phyloP scores from a whole-genome alignment of 2,329 filamentous ascomycete species.

The Metarhizium guizhouense region DNA sequence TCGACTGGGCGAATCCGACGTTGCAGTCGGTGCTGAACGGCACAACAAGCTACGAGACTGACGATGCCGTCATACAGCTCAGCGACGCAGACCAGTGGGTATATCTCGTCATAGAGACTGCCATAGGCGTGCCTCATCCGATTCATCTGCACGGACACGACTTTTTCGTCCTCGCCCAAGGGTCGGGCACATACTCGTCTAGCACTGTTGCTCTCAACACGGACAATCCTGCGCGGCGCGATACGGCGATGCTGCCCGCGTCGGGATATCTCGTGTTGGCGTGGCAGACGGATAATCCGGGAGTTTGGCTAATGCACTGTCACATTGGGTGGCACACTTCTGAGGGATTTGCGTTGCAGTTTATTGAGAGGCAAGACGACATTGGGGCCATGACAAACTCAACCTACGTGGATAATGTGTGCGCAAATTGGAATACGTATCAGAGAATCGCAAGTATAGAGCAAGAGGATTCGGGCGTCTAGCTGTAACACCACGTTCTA shows the following conservation, averaged over 20 bases:
- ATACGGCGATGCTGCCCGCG: constrained; percentile 38
- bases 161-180: constrained; percentile 19
- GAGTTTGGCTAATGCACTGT: constrained; percentile 41
- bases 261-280: constrained; percentile 39
- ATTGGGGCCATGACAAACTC: too few species aligned
- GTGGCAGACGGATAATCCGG: constrained; percentile 40
- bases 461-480: too few species aligned
- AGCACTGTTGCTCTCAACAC: constrained; percentile 5
- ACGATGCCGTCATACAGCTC: constrained; percentile 21
- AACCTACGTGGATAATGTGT: too few species aligned
- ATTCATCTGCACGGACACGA: constrained; percentile 30
- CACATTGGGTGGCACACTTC: constrained; percentile 37
- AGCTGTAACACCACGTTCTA: too few species aligned
- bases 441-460: too few species aligned
- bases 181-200: constrained; percentile 13
- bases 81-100: constrained; percentile 16
- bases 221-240: constrained; percentile 40
- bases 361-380: not conserved
- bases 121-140: constrained; percentile 18
- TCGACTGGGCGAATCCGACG: constrained; percentile 22
- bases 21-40: constrained; percentile 14
- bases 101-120: constrained; percentile 22
- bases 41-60: constrained; percentile 9
- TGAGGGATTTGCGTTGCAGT: not conserved
- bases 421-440: too few species aligned